Percentiles rank a stretch among this genome's conserved stretches.
Conservation (phyloP, 2,329 filamentous ascomycete genomes). For the Exophiala calicioides region DNA sequence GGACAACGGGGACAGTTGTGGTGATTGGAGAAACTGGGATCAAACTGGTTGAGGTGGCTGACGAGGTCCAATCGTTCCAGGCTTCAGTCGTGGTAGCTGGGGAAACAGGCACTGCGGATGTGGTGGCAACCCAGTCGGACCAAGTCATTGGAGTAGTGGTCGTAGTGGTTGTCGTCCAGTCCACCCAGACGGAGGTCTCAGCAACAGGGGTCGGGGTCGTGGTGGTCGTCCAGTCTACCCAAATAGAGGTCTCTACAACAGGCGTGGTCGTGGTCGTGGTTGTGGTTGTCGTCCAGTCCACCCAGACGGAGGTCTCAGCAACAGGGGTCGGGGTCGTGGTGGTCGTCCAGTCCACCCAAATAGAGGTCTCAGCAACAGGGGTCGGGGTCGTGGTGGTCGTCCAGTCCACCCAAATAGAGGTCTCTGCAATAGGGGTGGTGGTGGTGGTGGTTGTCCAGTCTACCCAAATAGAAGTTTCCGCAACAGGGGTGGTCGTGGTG, state of each 20-base stretch:
- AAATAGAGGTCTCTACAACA: background rate
- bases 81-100: background rate
- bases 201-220: background rate
- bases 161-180: constrained; percentile 2
- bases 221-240: constrained; percentile 1
- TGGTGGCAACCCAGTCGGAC: background rate
- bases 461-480: background rate
- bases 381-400: background rate
- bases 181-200: constrained; percentile 3
- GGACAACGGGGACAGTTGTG: background rate
- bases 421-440: background rate
- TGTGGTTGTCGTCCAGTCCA: background rate
- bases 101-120: background rate
- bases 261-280: background rate
- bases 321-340: background rate
- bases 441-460: constrained; percentile 1
- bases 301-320: too few species aligned
- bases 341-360: background rate
- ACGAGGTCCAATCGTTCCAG: background rate
- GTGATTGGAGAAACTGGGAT: too few species aligned
- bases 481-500: background rate
- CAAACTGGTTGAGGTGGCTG: constrained; percentile 2
- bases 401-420: background rate
- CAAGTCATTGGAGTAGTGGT: background rate
- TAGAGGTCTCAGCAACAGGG: background rate